Evolutionary conservation across 495 filamentous ascomycete genomes (phyloP), one percentile per base, ranked within the genome.

Genomic region (Podospora didyma): DNA sequence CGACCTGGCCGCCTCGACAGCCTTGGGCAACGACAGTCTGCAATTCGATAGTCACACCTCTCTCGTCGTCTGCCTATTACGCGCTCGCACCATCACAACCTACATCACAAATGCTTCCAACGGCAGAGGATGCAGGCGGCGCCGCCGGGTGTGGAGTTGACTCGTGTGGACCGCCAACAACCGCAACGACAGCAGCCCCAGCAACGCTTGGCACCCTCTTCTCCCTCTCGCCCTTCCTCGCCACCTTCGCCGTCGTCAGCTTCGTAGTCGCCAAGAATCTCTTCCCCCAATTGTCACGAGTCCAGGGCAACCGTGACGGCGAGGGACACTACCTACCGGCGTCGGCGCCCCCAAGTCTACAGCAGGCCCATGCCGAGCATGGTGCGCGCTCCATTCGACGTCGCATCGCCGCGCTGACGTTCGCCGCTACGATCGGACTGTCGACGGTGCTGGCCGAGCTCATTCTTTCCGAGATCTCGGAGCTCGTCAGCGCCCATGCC

Each of bases 381-480:
- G 76, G 66, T 48, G 63, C 63, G 53, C 76, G 73, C 58, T 75
- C 69, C 21, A 60, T 65, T n/a, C 69, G 76, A 53, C 73, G 80
- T 49, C 70, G 79, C 42, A 57, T 86, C 23, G 84, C 86, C 14
- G 82, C 80, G 5, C 63, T 78, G 22, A 83, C 86, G 22, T 92
- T 92, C 64, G 82, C 86, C 21, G 79, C 79, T 0, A 92, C 86
- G 1, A 77, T 92, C 42, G 89, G 84, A 20, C 78, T 92, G 31
- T 82, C 88, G 1, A 77, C 84, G 16, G 88, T 92, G 14, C 75
- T 94, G 14, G 87, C 81, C 14, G 87, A 90, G 69, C 65, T 92
- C 47, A 85, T 94, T 20, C 71, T 92, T 14, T 89, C 87, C 58
- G 89, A 94, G 68, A 87, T 94, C 49, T 83, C 85, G n/a, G 86